These are phyloP conservation scores for Blastobotrys indianensis DNA, from an alignment of 1,139 yeast species.

Conservation along the genomic window DNA sequence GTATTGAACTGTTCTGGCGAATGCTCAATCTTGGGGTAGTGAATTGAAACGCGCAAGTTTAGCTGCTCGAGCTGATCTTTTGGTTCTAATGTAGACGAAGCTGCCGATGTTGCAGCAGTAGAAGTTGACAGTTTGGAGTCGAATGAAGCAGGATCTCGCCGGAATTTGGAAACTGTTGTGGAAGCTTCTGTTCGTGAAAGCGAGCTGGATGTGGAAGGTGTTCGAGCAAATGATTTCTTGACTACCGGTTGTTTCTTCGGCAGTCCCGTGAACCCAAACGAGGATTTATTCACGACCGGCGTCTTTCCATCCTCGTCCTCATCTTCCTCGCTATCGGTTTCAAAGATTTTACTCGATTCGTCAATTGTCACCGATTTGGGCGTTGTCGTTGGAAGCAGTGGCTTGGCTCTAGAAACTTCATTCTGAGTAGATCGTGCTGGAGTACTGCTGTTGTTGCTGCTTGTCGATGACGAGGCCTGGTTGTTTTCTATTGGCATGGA, in stretches of 20 bases:
- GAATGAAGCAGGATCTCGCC: conserved; percentile 12
- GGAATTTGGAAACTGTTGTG: conserved; percentile 9
- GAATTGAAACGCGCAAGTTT: conserved; percentile 7
- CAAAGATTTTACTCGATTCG: conserved; percentile 5
- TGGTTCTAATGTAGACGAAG: not conserved
- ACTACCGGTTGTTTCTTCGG: conserved; percentile 43
- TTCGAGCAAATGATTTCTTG: conserved; percentile 32
- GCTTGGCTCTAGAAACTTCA: not conserved
- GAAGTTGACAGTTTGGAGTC: conserved; percentile 8
- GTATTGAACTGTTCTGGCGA: not conserved
- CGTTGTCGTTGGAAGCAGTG: too few species aligned
- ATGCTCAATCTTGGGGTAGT: conserved; percentile 13
- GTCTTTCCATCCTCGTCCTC: conserved; percentile 19
- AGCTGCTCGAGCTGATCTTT: not conserved
- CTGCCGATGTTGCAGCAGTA: not conserved
- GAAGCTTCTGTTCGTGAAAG: conserved; percentile 11
- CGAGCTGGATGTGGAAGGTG: conserved; percentile 19
- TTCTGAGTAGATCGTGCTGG: not conserved
- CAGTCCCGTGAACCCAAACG: conserved; percentile 40
- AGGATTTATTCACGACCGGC: conserved; percentile 18
- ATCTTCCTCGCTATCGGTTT: conserved; percentile 18
- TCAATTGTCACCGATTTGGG: not conserved
- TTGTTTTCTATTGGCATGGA: too few species aligned
- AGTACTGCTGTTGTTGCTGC: too few species aligned
- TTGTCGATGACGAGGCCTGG: too few species aligned